Base-by-base conservation (phyloP, 345 rosid genomes). In the Trapa incisa region DNA sequence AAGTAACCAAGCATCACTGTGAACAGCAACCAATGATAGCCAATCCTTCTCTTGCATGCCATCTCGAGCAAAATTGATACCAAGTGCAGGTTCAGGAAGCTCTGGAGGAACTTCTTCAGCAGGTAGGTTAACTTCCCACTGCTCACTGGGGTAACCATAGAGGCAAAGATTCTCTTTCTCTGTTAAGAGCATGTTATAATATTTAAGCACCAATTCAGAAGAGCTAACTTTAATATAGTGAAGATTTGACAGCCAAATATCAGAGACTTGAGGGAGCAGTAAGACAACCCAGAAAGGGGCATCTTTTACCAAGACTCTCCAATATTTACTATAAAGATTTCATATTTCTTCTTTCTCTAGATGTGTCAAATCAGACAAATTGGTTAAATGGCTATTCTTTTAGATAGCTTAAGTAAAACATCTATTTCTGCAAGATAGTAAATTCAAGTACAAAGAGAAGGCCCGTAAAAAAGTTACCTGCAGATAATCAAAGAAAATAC, bases 31-130 rank as follows among this genome's bases (percentile, higher is more conserved):
- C 68, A 83, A 79, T 62, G 85, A 79, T 67, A 83, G 63, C 85
- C 87, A 83, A 69, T 83, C 87, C 70, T 81, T 83, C 66, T 81
- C 83, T 79, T 81, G 85, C 87, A 83, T 83, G 72, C 87, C 85
- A 70, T 83, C 87, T 72, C 87, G 79, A 56, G 85, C 85, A 65
- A 83, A 83, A 71, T 83, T 83, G 63, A 83, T 83, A 66, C 87
- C 85, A 1, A 83, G 68, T 43, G 85, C 83, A 54, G 87, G 87
- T 76, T 83, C 87, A 0, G 87, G 87, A 66, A 83, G 83, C 78
- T 83, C 87, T 14, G 87, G 85, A 62, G 87, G 87, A 4, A 41
- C 43, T 41, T 41, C 43, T 41, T 41, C 43, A 3, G 43, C 43
- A 41, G 43, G 43, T 41, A 83, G 81, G 61, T 74, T 79, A 45